These are phyloP conservation scores for Thelonectria olida DNA, from an alignment of 2,329 filamentous ascomycete genomes.

Conservation along the genomic window DNA sequence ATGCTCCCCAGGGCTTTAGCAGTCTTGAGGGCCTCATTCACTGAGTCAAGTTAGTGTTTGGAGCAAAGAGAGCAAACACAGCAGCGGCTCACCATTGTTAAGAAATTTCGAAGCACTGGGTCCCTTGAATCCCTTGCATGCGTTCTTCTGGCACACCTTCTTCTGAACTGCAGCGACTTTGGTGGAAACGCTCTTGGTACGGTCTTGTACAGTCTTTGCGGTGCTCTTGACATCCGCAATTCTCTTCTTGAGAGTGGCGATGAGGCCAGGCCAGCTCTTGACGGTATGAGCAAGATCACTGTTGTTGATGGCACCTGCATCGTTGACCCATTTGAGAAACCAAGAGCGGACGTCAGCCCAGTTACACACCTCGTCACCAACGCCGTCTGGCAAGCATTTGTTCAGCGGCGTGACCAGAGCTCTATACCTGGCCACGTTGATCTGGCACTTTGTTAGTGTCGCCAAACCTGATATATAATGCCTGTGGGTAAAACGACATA, in stretches of 20 bases:
- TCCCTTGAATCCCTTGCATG: constrained; percentile 11
- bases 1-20: neutral
- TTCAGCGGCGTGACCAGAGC: neutral
- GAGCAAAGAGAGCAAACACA: neutral
- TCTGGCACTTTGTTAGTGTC: neutral
- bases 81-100: neutral
- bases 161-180: constrained; percentile 8
- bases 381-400: neutral
- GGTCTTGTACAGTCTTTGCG: constrained; percentile 11
- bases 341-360: neutral
- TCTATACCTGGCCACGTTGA: neutral
- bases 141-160: constrained; percentile 6
- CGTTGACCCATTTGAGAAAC: constrained; percentile 12
- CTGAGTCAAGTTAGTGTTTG: neutral
- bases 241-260: constrained; percentile 9
- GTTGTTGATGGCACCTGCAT: constrained; percentile 12
- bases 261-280: constrained; percentile 15
- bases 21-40: neutral
- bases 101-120: neutral
- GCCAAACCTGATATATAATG: neutral
- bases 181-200: constrained; percentile 8
- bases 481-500: neutral
- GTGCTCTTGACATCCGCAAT: constrained; percentile 14
- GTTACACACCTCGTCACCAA: neutral
- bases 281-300: constrained; percentile 19